phyloP scores from a whole-genome alignment of 345 rosid genomes.

The Eucalyptus erythrocorys region DNA sequence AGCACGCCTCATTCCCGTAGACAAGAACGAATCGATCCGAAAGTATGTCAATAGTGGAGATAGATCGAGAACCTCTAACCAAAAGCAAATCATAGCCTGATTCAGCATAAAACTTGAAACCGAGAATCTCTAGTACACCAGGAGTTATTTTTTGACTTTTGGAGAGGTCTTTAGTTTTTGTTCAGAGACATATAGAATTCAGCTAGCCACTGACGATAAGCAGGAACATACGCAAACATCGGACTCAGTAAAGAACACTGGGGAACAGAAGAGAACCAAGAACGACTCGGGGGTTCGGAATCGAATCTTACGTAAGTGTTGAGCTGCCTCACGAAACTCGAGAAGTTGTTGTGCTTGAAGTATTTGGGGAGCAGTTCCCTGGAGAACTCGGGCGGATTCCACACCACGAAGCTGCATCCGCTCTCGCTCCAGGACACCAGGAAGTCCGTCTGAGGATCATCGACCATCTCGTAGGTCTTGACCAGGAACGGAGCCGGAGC shows the following conservation, averaged over 20 bases:
- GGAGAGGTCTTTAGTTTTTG: neutral
- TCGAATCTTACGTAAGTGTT: conserved; percentile 1
- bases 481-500: conserved; percentile 10
- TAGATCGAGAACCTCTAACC: neutral
- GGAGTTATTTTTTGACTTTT: neutral
- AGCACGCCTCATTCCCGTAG: neutral
- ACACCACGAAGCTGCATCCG: conserved; percentile 4
- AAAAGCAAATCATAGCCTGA: neutral
- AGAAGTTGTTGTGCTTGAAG: conserved; percentile 22
- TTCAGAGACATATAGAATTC: neutral
- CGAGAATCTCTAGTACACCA: neutral
- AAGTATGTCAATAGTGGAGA: neutral
- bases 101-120: neutral
- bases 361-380: conserved; percentile 7
- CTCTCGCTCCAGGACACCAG: conserved; percentile 11
- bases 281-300: neutral
- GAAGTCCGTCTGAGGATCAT: conserved; percentile 1
- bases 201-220: neutral
- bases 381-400: conserved; percentile 7
- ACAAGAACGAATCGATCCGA: neutral
- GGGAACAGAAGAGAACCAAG: neutral
- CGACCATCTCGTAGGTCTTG: conserved; percentile 17
- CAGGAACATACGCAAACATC: neutral
- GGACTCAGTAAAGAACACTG: neutral
- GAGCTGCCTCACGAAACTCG: conserved; percentile 16